Evolutionary conservation across 768 basidiomycete species (phyloP).

Genomic region (Kwoniella sp.): DNA sequence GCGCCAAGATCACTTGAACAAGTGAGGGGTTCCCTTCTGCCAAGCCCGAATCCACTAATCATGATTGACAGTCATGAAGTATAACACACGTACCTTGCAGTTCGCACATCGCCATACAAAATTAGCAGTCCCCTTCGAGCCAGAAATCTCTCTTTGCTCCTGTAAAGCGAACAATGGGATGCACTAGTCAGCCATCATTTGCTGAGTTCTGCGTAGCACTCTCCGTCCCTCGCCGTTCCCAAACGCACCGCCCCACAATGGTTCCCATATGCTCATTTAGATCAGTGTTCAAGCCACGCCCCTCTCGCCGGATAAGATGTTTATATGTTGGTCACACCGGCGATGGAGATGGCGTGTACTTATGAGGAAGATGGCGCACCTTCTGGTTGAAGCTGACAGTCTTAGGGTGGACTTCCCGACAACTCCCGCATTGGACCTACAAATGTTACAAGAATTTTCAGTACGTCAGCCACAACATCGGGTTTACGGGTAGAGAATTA

Average conservation of each 20-base stretch:
- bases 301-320: no score
- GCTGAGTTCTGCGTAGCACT: no score
- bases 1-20: no score
- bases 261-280: no score
- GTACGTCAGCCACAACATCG: not conserved
- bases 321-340: no score
- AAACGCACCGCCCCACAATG: not conserved
- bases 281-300: no score
- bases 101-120: conserved; percentile 54
- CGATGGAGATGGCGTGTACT: not conserved
- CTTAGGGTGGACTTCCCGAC: conserved; percentile 52
- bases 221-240: not conserved
- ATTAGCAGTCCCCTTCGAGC: conserved; percentile 52
- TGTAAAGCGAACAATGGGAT: conserved; percentile 1
- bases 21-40: not conserved
- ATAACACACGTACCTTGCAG: conserved; percentile 47
- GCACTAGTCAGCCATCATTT: no score
- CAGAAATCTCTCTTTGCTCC: conserved; percentile 54
- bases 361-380: conserved; percentile 37
- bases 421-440: conserved; percentile 42
- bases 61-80: no score
- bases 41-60: no score
- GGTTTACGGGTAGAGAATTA: not conserved
- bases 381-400: conserved; percentile 48
- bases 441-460: not conserved